Evolutionary conservation across 371 early-diverging fungal genomes (phyloP).

Genomic region (Parasitella parasitica): DNA sequence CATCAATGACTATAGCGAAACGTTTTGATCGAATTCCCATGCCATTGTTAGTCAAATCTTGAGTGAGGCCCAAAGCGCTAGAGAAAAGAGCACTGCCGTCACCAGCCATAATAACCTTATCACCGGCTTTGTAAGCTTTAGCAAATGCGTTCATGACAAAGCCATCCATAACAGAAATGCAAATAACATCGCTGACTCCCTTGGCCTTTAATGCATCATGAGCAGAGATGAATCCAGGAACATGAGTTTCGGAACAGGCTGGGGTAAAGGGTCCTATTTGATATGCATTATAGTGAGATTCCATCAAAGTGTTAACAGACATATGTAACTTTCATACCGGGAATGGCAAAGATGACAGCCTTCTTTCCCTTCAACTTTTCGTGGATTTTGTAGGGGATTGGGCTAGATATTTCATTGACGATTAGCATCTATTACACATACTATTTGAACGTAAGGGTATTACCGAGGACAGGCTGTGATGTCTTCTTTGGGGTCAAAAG

Average conservation of each 20-base stretch:
- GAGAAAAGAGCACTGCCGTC: constrained; percentile 68
- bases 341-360: constrained; percentile 74
- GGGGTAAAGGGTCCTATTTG: constrained; percentile 61
- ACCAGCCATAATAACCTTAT: constrained; percentile 67
- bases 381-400: constrained; percentile 40
- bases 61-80: constrained; percentile 59
- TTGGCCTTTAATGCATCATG: constrained; percentile 56
- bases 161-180: constrained; percentile 55
- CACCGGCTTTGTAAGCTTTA: constrained; percentile 53
- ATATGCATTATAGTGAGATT: neutral
- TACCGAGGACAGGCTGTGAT: constrained; percentile 34
- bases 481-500: constrained; percentile 30
- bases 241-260: constrained; percentile 69
- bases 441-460: too few relatives aligned
- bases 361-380: constrained; percentile 69
- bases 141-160: constrained; percentile 80
- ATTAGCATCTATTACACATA: too few relatives aligned
- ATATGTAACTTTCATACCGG: constrained; percentile 30
- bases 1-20: constrained; percentile 68
- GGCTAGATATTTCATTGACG: constrained; percentile 1
- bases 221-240: constrained; percentile 60
- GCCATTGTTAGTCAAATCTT: constrained; percentile 45
- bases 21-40: constrained; percentile 50
- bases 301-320: too few relatives aligned
- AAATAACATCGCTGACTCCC: constrained; percentile 64